Evolutionary conservation across 805 yeast genomes (phyloP).

Genomic region (Metschnikowia similis): DNA sequence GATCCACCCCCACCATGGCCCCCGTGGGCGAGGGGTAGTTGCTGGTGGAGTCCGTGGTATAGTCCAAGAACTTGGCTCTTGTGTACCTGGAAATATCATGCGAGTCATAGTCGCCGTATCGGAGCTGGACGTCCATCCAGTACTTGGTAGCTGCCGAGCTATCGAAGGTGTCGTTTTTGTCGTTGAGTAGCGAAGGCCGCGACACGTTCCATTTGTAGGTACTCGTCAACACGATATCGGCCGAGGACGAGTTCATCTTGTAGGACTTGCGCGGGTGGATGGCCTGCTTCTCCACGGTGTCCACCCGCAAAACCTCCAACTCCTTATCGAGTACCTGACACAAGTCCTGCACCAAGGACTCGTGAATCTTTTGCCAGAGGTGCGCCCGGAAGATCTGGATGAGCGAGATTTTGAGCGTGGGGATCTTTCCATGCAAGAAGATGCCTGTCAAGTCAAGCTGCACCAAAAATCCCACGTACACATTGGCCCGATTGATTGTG

Average conservation of each 20-base stretch:
- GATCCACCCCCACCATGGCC: constrained; percentile 80
- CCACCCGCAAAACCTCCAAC: constrained; percentile 76
- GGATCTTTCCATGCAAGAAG: constrained; percentile 95
- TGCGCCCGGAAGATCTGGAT: constrained; percentile 97
- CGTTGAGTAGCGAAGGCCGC: constrained; percentile 74
- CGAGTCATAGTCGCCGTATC: constrained; percentile 97
- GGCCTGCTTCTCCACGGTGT: constrained; percentile 81
- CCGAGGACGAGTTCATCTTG: constrained; percentile 93
- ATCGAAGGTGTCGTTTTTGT: constrained; percentile 59
- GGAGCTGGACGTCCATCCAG: constrained; percentile 92
- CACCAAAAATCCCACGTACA: constrained; percentile 94
- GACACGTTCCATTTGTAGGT: constrained; percentile 79
- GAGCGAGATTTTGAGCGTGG: constrained; percentile 90
- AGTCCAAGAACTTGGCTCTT: constrained; percentile 87
- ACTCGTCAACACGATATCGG: constrained; percentile 78
- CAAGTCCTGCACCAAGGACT: constrained; percentile 85
- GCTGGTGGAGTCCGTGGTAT: constrained; percentile 81
- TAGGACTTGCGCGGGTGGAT: constrained; percentile 97
- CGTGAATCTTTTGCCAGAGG: constrained; percentile 98
- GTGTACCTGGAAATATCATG: constrained; percentile 95
- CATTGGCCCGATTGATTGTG: constrained; percentile 95
- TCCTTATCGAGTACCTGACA: constrained; percentile 91
- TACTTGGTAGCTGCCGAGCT: constrained; percentile 62
- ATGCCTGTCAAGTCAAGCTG: constrained; percentile 96
- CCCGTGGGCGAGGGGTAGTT: constrained; percentile 94